Conservation (phyloP, 2,329 filamentous ascomycete species). For the Fusarium albidum region DNA sequence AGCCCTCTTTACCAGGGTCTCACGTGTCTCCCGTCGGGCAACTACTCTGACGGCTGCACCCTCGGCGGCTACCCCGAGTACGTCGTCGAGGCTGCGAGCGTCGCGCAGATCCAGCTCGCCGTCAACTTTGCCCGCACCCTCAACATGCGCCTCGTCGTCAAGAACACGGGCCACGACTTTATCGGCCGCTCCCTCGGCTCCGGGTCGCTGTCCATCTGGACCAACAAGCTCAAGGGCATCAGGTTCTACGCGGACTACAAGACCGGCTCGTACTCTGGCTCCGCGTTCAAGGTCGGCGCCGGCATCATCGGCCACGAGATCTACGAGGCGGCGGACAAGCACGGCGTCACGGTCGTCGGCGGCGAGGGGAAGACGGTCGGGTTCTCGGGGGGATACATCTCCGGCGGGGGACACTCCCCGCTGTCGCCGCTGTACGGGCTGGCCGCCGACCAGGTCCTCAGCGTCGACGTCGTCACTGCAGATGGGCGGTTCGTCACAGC, state of each 20-base stretch:
- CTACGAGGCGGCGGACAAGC: conserved; percentile 52
- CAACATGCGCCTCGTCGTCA: conserved; percentile 59
- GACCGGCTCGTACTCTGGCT: conserved; percentile 54
- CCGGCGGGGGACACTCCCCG: conserved; percentile 66
- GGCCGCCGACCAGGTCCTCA: conserved; percentile 65
- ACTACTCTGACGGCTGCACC: conserved; percentile 44
- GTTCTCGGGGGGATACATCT: conserved; percentile 65
- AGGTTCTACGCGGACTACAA: conserved; percentile 52
- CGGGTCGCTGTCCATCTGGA: conserved; percentile 51
- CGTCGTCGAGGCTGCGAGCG: conserved; percentile 51
- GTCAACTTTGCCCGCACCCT: conserved; percentile 56
- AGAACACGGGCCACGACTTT: conserved; percentile 61
- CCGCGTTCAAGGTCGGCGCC: conserved; percentile 61
- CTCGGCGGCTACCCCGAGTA: conserved; percentile 54
- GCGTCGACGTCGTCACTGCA: conserved; percentile 62
- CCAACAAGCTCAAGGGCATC: conserved; percentile 51
- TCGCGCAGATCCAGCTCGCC: conserved; percentile 55
- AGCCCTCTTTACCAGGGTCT: conserved; percentile 50
- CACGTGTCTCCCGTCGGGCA: conserved; percentile 46
- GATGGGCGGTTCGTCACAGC: conserved; percentile 57
- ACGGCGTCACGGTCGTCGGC: conserved; percentile 59
- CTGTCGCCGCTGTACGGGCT: conserved; percentile 63
- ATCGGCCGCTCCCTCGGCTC: conserved; percentile 66
- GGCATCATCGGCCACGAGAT: conserved; percentile 61
- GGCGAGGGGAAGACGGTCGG: conserved; percentile 65